These are phyloP conservation scores for Peronospora destructor DNA, from an alignment of 352 stramenopile species.

Conservation along the genomic window DNA sequence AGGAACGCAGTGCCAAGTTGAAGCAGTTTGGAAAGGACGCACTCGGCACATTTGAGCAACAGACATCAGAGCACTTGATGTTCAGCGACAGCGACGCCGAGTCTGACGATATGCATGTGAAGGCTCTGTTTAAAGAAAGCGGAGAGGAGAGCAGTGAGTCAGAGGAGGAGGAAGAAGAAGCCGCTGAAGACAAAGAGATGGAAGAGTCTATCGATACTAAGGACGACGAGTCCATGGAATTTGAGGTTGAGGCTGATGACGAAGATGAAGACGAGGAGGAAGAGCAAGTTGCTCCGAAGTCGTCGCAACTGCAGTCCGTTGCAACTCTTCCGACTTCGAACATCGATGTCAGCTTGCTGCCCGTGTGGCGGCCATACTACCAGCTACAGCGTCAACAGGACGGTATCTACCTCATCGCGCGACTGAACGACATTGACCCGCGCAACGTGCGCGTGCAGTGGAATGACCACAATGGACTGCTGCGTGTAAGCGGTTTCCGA, in stretches of 20 bases:
- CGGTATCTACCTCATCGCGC: constrained; percentile 38
- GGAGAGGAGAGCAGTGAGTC: constrained; percentile 3
- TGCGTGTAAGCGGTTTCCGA: constrained; percentile 46
- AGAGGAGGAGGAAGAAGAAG: constrained; percentile 11
- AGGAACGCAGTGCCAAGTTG: constrained; percentile 33
- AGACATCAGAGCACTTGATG: neutral
- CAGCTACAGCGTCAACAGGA: constrained; percentile 42
- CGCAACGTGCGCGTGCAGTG: constrained; percentile 39
- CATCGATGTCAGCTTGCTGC: constrained; percentile 30
- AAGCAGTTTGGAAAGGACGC: constrained; percentile 38
- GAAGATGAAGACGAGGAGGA: constrained; percentile 2
- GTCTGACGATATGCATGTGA: constrained; percentile 26
- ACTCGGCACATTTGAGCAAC: constrained; percentile 13
- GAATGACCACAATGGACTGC: constrained; percentile 30
- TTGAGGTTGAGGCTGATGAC: constrained; percentile 1
- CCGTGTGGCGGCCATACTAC: constrained; percentile 56
- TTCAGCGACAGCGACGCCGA: constrained; percentile 15
- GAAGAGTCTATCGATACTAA: constrained; percentile 6
- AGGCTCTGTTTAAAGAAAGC: constrained; percentile 20
- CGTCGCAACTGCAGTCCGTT: neutral
- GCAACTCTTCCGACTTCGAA: neutral
- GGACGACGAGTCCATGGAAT: constrained; percentile 17
- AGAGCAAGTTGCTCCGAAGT: constrained; percentile 9
- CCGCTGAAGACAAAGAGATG: constrained; percentile 13
- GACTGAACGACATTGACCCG: constrained; percentile 24